Evolutionary conservation across 352 stramenopile species (phyloP).

Genomic region (Phytopythium cucurbitacearum): DNA sequence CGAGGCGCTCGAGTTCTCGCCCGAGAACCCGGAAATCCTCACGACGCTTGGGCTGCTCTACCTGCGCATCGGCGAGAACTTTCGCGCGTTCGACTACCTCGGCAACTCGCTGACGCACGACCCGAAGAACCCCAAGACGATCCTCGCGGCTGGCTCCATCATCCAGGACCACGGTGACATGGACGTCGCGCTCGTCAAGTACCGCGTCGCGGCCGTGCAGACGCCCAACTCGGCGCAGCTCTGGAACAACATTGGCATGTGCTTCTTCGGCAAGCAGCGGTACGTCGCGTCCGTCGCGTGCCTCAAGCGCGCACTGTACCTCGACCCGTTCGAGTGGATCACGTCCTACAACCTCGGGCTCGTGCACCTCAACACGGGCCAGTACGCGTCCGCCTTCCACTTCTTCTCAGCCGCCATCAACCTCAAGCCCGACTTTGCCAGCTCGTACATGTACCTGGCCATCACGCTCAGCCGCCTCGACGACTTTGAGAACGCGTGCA

Average conservation of each 20-base stretch:
- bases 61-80: constrained; percentile 87
- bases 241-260: constrained; percentile 96
- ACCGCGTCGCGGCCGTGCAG: constrained; percentile 88
- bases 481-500: constrained; percentile 91
- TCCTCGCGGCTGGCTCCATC: constrained; percentile 89
- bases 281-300: constrained; percentile 86
- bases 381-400: constrained; percentile 93
- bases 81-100: constrained; percentile 92
- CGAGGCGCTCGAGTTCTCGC: constrained; percentile 91
- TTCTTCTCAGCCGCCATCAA: constrained; percentile 90
- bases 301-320: constrained; percentile 89
- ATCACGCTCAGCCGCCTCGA: constrained; percentile 87
- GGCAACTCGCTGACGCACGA: constrained; percentile 92
- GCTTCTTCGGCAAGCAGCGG: constrained; percentile 92
- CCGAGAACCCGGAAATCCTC: constrained; percentile 90
- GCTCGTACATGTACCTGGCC: constrained; percentile 92
- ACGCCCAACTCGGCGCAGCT: constrained; percentile 91
- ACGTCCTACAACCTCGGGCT: constrained; percentile 93
- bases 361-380: constrained; percentile 90
- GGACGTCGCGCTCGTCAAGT: constrained; percentile 94
- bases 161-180: constrained; percentile 93
- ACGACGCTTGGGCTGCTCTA: constrained; percentile 90
- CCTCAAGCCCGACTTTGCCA: constrained; percentile 83
- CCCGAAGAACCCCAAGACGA: constrained; percentile 87
- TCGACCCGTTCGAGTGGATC: constrained; percentile 95